phyloP scores from a whole-genome alignment of 2,329 filamentous ascomycete genomes.

The Botrytis fabae region DNA sequence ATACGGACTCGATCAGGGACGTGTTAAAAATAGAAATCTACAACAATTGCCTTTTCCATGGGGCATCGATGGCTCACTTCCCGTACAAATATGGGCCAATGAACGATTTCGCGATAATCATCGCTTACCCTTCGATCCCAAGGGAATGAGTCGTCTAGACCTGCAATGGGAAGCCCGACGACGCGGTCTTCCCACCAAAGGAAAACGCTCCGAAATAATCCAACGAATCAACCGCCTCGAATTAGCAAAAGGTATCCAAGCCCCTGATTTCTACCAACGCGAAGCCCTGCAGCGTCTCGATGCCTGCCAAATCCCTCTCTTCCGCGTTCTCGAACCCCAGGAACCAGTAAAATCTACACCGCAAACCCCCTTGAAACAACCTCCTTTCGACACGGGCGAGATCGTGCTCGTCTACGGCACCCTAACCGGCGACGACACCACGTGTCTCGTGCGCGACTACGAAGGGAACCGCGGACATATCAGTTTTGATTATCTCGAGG shows the following conservation, averaged over 20 bases:
- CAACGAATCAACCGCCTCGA: neutral
- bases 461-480: slow-evolving; percentile 12
- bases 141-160: slow-evolving; percentile 3
- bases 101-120: neutral
- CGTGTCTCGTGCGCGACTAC: slow-evolving; percentile 8
- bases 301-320: neutral
- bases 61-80: slow-evolving; percentile 12
- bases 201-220: neutral
- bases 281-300: neutral
- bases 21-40: neutral
- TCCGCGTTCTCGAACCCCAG: neutral
- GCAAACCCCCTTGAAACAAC: neutral
- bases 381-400: neutral
- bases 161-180: slow-evolving; percentile 14
- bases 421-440: neutral
- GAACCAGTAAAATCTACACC: neutral
- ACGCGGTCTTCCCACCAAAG: neutral
- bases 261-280: neutral
- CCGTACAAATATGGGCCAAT: neutral
- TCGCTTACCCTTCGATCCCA: slow-evolving; percentile 2
- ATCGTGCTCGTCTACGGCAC: neutral
- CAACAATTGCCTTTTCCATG: slow-evolving; percentile 17
- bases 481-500: neutral
- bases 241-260: neutral
- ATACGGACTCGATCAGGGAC: slow-evolving; percentile 7